Conservation (phyloP, 371 early-diverging fungal species). For the Zancudomyces culisetae region DNA sequence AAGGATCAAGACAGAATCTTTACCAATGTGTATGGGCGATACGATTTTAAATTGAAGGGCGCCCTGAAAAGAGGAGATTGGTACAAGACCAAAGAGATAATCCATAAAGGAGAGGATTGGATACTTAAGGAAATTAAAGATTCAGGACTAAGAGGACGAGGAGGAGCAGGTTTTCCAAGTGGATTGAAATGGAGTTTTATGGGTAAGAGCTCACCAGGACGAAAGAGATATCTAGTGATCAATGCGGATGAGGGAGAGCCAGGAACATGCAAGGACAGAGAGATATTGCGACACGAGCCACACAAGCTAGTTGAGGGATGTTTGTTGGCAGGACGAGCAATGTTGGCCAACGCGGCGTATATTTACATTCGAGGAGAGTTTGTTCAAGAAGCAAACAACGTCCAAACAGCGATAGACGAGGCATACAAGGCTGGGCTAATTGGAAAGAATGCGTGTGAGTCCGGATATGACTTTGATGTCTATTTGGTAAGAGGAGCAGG, state of each 20-base stretch:
- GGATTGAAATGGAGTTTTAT: slow-evolving; percentile 97
- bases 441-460: slow-evolving; percentile 93
- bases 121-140: slow-evolving; percentile 91
- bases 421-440: slow-evolving; percentile 90
- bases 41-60: slow-evolving; percentile 75
- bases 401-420: slow-evolving; percentile 90
- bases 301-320: slow-evolving; percentile 96
- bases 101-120: slow-evolving; percentile 91
- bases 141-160: slow-evolving; percentile 90
- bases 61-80: slow-evolving; percentile 92
- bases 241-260: slow-evolving; percentile 98
- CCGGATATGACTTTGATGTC: slow-evolving; percentile 90
- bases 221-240: slow-evolving; percentile 73
- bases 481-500: slow-evolving; percentile 94
- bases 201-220: slow-evolving; percentile 66
- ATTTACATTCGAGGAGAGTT: slow-evolving; percentile 98
- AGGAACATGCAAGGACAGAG: slow-evolving; percentile 97
- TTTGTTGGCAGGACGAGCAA: slow-evolving; percentile 86
- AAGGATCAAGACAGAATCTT: slow-evolving; percentile 90
- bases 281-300: slow-evolving; percentile 93
- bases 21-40: slow-evolving; percentile 85
- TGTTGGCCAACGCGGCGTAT: slow-evolving; percentile 89
- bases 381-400: slow-evolving; percentile 83
- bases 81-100: slow-evolving; percentile 95
- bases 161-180: slow-evolving; percentile 95